Evolutionary conservation across 23 red algal species (phyloP), one percentile per base, ranked within the genome.

Genomic region (Gracilaria gracilis): DNA sequence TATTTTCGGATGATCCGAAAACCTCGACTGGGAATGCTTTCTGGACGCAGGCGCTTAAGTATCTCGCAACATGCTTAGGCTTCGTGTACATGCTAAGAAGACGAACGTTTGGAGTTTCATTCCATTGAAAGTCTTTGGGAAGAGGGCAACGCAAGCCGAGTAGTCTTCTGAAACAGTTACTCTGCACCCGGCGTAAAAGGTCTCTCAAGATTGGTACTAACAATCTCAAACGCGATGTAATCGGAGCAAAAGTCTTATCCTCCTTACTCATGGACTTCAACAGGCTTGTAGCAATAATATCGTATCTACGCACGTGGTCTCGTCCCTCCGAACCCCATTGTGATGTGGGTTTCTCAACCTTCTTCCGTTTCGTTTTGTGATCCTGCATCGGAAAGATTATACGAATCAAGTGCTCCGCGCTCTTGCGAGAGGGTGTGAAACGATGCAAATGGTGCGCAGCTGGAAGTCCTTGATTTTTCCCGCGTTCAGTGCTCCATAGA

Each of bases 1-100:
- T 75, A 40, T 92, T 92, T 33, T 46, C 47, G 25, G 49, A 32
- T 47, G 89, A 92, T 40, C 89, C 89, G 82, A 92, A 92, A 19
- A 92, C 12, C 5, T 50, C 64, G 19, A 6, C 32, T 33, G 78
- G 79, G 28, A 84, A 51, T 24, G 55, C 49, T 75, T 75, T 77
- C 15, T 61, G 89, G 29, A 72, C n/a, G 36, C 79, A 83, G 12
- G 66, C 79, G 9, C 28, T 61, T 25, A 92, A 67, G 70, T 62
- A 92, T 12, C 33, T 59, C 12, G 89, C 79, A 32, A 92, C 89
- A 75, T 78, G 17, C 36, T 28, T 78, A 27, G 67, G 67, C 33
- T 73, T 84, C 54, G 89, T 38, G 80, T 74, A 38, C 77, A 74
- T 75, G 29, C 66, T 77, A 47, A 92, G 51, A 62, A 90, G 71